These are phyloP conservation scores for Trichophyton verrucosum DNA, from an alignment of 2,329 filamentous ascomycete genomes.

Conservation along the genomic window DNA sequence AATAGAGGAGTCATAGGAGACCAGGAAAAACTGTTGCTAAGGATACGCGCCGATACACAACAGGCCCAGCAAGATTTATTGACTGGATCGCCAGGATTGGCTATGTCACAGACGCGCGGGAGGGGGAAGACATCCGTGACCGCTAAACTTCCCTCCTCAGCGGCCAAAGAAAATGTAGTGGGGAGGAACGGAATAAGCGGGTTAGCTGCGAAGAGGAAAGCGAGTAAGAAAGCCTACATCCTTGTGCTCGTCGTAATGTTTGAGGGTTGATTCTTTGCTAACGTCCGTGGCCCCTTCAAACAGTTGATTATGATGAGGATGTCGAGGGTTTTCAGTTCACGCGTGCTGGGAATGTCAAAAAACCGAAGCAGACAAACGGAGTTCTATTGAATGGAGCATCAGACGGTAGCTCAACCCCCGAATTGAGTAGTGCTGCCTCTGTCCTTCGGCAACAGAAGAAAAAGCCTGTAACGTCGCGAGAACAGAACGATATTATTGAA, in stretches of 20 bases:
- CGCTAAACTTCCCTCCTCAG: constrained; percentile 5
- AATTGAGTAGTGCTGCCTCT: not conserved
- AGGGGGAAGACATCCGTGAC: constrained; percentile 4
- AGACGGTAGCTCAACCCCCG: not conserved
- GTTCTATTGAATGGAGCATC: constrained; percentile 14
- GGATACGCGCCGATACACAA: not conserved
- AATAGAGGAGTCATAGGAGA: not conserved
- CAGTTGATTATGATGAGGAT: constrained; percentile 53
- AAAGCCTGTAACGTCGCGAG: not conserved
- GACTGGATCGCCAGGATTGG: not conserved
- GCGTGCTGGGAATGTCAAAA: constrained; percentile 34
- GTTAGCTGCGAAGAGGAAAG: constrained; percentile 31
- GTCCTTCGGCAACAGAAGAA: not conserved
- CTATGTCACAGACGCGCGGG: constrained; percentile 12
- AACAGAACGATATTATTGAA: not conserved
- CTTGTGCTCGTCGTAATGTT: not conserved
- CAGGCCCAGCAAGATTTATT: not conserved
- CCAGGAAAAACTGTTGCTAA: not conserved
- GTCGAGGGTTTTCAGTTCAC: constrained; percentile 68
- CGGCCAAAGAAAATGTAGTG: constrained; percentile 2
- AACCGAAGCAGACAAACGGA: constrained; percentile 14
- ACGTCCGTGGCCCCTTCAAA: constrained; percentile 3
- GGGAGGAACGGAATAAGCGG: constrained; percentile 11
- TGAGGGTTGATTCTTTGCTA: constrained; percentile 5
- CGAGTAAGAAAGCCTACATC: constrained; percentile 26